A percentile compares a stretch with the other conserved stretches of the same genome.
phyloP scores from a whole-genome alignment of 495 filamentous ascomycete genomes.

The Pyronema domesticum region DNA sequence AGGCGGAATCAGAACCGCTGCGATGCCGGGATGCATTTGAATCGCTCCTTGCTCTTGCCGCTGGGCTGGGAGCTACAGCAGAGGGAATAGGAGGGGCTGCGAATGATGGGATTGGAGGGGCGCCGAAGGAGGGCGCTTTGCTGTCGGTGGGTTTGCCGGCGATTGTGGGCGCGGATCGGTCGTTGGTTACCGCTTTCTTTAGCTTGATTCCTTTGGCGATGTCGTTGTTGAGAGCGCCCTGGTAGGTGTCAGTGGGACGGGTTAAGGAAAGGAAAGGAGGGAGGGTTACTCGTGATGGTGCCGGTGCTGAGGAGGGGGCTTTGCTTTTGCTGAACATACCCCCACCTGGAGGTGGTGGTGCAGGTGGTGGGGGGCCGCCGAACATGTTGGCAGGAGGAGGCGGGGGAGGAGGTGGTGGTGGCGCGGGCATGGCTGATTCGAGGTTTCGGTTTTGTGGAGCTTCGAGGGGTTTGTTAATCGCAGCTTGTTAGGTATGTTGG shows the following conservation, averaged over 20 bases:
- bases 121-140: constrained; percentile 33
- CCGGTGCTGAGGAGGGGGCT: background rate
- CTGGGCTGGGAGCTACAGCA: constrained; percentile 19
- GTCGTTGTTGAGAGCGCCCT: constrained; percentile 81
- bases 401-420: constrained; percentile 20
- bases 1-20: constrained; percentile 33
- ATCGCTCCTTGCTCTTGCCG: constrained; percentile 16
- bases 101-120: constrained; percentile 37
- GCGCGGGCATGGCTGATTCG: constrained; percentile 3
- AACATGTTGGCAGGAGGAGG: constrained; percentile 5
- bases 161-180: constrained; percentile 71
- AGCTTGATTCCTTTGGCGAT: constrained; percentile 66
- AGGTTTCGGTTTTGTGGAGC: background rate
- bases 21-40: constrained; percentile 6
- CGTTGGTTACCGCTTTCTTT: constrained; percentile 84
- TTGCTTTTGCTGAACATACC: background rate
- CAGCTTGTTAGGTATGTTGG: too few species aligned
- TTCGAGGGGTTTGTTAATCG: too few species aligned
- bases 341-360: constrained; percentile 18
- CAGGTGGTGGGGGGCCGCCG: constrained; percentile 18
- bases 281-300: constrained; percentile 12
- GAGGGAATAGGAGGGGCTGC: constrained; percentile 66
- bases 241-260: constrained; percentile 25
- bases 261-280: constrained; percentile 1
- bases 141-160: constrained; percentile 12